Conservation (phyloP, 2,329 filamentous ascomycete genomes). For the Lecanoromycetidae sp. region DNA sequence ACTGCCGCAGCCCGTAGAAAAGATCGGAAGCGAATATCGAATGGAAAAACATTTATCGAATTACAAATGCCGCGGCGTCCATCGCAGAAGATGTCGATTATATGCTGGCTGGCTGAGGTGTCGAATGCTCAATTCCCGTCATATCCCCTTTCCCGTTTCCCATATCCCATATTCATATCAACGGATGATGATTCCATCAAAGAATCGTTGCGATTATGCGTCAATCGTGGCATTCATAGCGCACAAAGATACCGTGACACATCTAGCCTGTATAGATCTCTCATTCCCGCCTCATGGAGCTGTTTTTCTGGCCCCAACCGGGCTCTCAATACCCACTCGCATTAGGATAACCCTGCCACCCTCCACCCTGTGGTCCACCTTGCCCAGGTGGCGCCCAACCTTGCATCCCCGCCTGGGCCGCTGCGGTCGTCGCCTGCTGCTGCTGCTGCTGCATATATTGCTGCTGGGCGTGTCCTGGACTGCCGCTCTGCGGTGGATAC, state of each 20-base stretch:
- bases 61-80: no score
- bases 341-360: conserved; percentile 14
- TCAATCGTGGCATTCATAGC: no score
- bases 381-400: conserved; percentile 34
- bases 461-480: conserved; percentile 23
- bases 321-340: conserved; percentile 8
- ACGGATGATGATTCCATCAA: not conserved
- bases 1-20: no score
- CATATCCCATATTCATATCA: not conserved
- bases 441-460: conserved; percentile 14
- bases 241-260: no score
- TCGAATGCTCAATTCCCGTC: not conserved
- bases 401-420: conserved; percentile 40
- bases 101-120: no score
- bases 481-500: conserved; percentile 32
- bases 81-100: no score
- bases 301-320: not conserved
- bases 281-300: not conserved
- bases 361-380: not conserved
- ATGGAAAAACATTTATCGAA: no score
- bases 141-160: not conserved
- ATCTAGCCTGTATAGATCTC: not conserved
- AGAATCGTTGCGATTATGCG: not conserved
- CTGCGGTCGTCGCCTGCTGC: conserved; percentile 24
- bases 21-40: no score